These are phyloP conservation scores for Cicer yamashitae DNA, from an alignment of 306 rosid species.

Conservation along the genomic window DNA sequence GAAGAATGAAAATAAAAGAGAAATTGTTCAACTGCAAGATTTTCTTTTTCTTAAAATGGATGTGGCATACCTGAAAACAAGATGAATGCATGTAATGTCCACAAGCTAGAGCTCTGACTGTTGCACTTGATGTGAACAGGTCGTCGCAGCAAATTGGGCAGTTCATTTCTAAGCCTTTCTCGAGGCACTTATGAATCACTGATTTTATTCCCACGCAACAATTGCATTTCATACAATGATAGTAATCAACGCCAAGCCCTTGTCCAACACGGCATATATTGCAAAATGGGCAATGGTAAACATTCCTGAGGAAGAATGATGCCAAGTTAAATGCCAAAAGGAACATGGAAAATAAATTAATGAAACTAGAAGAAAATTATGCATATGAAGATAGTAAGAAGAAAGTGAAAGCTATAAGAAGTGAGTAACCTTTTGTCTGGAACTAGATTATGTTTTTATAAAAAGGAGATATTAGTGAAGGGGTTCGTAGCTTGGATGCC, in stretches of 20 bases:
- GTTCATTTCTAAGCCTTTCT: slow-evolving; percentile 92
- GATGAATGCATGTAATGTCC: slow-evolving; percentile 99
- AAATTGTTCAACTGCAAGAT: slow-evolving; percentile 15
- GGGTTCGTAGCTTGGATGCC: slow-evolving; percentile 1
- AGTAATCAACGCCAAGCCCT: slow-evolving; percentile 94
- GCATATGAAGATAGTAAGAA: background rate
- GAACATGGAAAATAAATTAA: slow-evolving; percentile 26
- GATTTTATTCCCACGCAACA: slow-evolving; percentile 94
- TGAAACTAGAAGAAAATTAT: background rate
- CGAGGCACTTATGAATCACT: slow-evolving; percentile 87
- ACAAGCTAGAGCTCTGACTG: slow-evolving; percentile 93
- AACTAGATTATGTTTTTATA: background rate
- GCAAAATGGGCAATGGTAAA: slow-evolving; percentile 99
- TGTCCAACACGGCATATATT: slow-evolving; percentile 95
- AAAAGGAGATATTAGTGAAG: slow-evolving; percentile 12
- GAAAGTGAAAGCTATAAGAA: background rate
- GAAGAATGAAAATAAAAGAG: background rate
- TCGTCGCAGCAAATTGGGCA: slow-evolving; percentile 98
- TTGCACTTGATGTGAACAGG: slow-evolving; percentile 93
- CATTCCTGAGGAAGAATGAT: slow-evolving; percentile 62
- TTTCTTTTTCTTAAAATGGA: slow-evolving; percentile 17
- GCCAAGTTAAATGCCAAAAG: slow-evolving; percentile 20
- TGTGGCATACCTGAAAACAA: slow-evolving; percentile 83
- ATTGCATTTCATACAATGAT: slow-evolving; percentile 98
- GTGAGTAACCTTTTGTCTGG: slow-evolving; percentile 2